A percentile compares a stretch with the other conserved stretches of the same genome.
phyloP scores from a whole-genome alignment of 2,329 filamentous ascomycete genomes.

The Exophiala mesophila region DNA sequence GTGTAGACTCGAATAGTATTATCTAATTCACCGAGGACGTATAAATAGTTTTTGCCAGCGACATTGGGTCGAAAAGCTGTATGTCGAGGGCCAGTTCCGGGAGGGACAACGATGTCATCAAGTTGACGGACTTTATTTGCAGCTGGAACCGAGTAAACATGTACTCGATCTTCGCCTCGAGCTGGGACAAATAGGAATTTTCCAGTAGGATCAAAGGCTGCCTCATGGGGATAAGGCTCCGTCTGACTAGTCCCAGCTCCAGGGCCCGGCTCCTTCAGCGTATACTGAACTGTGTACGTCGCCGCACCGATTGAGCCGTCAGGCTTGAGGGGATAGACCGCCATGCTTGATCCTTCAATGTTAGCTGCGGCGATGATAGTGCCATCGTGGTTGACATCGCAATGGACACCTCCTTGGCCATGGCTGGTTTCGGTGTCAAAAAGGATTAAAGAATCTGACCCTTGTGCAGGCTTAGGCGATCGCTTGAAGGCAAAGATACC shows the following conservation, averaged over 20 bases:
- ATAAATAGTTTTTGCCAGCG: not conserved
- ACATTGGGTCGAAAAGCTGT: not conserved
- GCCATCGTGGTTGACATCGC: slow-evolving; percentile 8
- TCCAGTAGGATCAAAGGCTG: slow-evolving; percentile 13
- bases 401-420: slow-evolving; percentile 13
- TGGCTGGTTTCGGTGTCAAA: slow-evolving; percentile 8
- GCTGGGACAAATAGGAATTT: slow-evolving; percentile 9
- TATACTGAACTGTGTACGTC: slow-evolving; percentile 9
- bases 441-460: slow-evolving; percentile 1
- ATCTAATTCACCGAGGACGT: not conserved
- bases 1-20: slow-evolving; percentile 1
- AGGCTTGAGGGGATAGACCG: slow-evolving; percentile 6
- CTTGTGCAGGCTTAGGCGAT: not conserved
- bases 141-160: slow-evolving; percentile 4
- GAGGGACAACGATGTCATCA: slow-evolving; percentile 5
- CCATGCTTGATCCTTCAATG: slow-evolving; percentile 9
- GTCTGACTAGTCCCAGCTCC: not conserved
- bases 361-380: slow-evolving; percentile 6
- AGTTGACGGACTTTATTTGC: slow-evolving; percentile 3
- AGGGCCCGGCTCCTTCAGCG: slow-evolving; percentile 3
- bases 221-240: slow-evolving; percentile 11
- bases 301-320: slow-evolving; percentile 7
- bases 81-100: slow-evolving; percentile 7
- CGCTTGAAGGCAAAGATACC: slow-evolving; percentile 6
- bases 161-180: slow-evolving; percentile 8